These are phyloP conservation scores for Nevesoporus exiguus DNA, from an alignment of 768 basidiomycete species.

Conservation along the genomic window DNA sequence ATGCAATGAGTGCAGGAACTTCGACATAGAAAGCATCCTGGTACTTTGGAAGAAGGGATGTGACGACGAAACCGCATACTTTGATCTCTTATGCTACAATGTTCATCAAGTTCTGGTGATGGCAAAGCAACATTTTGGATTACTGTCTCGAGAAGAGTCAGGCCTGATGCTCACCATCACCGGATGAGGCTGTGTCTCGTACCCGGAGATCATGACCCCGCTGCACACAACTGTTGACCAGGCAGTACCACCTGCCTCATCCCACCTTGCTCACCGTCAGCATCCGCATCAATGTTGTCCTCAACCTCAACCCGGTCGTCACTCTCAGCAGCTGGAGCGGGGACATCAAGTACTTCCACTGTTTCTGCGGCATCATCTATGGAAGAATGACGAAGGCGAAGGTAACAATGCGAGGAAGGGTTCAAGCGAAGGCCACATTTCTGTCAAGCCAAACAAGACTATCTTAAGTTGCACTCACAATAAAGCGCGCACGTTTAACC, in stretches of 20 bases:
- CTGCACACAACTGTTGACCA: too few relatives aligned
- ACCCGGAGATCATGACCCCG: conserved; percentile 19
- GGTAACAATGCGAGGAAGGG: too few relatives aligned
- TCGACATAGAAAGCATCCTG: conserved; percentile 40
- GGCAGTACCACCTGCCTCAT: too few relatives aligned
- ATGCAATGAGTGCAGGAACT: conserved; percentile 40
- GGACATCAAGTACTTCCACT: too few relatives aligned
- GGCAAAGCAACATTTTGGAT: conserved; percentile 7
- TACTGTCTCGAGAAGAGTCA: neutral
- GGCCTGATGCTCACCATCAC: conserved; percentile 6
- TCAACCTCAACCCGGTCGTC: too few relatives aligned
- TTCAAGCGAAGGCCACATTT: too few relatives aligned
- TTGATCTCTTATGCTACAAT: conserved; percentile 40
- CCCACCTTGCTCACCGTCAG: too few relatives aligned
- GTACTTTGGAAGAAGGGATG: conserved; percentile 31
- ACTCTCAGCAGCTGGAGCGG: too few relatives aligned
- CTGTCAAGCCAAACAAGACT: neutral
- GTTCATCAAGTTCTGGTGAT: conserved; percentile 35
- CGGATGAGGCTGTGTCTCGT: conserved; percentile 9
- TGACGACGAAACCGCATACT: conserved; percentile 44
- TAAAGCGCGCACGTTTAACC: conserved; percentile 44
- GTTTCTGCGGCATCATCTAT: too few relatives aligned
- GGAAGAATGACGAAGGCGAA: too few relatives aligned
- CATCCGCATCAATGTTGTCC: too few relatives aligned
- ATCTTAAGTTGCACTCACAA: conserved; percentile 25